Conservation (phyloP, 306 rosid species). For the Pyrus pyrifolia region DNA sequence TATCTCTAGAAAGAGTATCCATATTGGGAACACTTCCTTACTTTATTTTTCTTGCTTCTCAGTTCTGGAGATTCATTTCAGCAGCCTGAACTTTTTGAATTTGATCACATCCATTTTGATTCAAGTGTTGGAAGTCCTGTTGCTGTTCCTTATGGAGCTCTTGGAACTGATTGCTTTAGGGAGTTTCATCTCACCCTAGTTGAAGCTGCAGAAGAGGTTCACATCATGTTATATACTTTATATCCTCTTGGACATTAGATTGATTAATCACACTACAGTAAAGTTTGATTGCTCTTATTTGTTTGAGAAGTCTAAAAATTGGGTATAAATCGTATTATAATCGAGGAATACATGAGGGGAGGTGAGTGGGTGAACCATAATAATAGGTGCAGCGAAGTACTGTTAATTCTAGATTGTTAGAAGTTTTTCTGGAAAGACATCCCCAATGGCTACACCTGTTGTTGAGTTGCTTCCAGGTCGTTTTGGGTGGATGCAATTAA, state of each 20-base stretch:
- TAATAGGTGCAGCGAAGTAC: not conserved
- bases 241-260: not conserved
- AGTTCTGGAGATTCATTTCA: constrained; percentile 55
- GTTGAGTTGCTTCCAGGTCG: too few relatives aligned
- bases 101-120: constrained; percentile 76
- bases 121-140: constrained; percentile 61
- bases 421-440: not conserved
- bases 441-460: not conserved
- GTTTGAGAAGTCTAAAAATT: not conserved
- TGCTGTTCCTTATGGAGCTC: constrained; percentile 87
- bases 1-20: not conserved
- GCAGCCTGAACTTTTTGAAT: constrained; percentile 75
- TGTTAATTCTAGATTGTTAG: not conserved
- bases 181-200: constrained; percentile 67
- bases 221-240: constrained; percentile 9
- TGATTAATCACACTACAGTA: not conserved
- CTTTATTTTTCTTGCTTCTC: constrained; percentile 16
- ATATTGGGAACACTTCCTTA: not conserved
- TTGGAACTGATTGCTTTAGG: constrained; percentile 75
- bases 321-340: not conserved
- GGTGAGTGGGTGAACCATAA: not conserved
- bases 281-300: constrained; percentile 9
- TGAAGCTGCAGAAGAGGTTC: constrained; percentile 78
- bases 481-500: too few relatives aligned
- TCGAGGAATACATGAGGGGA: not conserved